phyloP scores from a whole-genome alignment of 805 yeast species.

The Cyberlindnera saturnus region DNA sequence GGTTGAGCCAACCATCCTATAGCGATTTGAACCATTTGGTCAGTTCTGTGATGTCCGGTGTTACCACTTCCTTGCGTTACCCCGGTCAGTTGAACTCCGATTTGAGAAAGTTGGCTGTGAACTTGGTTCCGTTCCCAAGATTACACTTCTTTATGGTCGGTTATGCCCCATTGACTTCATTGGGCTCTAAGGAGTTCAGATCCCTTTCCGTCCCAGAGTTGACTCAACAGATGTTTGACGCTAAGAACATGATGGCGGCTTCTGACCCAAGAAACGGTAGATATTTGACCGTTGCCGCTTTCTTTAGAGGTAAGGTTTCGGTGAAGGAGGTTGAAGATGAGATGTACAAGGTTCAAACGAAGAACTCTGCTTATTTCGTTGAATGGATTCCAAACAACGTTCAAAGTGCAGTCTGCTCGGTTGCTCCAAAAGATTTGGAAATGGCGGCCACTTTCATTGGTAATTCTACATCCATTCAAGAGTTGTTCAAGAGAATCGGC shows the following conservation, averaged over 20 bases:
- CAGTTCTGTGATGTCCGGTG: constrained; percentile 97
- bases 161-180: constrained; percentile 92
- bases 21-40: constrained; percentile 83
- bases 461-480: constrained; percentile 96
- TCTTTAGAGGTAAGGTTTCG: constrained; percentile 98
- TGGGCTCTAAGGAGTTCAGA: constrained; percentile 90
- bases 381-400: constrained; percentile 99
- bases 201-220: constrained; percentile 91
- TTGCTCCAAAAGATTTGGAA: constrained; percentile 84
- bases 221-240: constrained; percentile 97
- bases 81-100: constrained; percentile 97
- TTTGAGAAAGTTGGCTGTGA: constrained; percentile 96
- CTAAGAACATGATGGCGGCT: constrained; percentile 98
- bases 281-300: constrained; percentile 96
- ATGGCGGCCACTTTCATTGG: constrained; percentile 93
- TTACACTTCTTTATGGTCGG: constrained; percentile 99
- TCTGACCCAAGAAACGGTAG: constrained; percentile 97
- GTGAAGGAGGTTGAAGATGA: constrained; percentile 97
- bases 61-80: constrained; percentile 94
- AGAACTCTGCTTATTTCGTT: constrained; percentile 93
- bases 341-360: constrained; percentile 86
- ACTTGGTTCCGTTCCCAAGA: constrained; percentile 98
- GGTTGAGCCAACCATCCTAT: constrained; percentile 85
- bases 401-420: constrained; percentile 98
- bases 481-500: constrained; percentile 97